phyloP scores from a whole-genome alignment of 441 rosid species.

The Rhodomyrtus psidioides region DNA sequence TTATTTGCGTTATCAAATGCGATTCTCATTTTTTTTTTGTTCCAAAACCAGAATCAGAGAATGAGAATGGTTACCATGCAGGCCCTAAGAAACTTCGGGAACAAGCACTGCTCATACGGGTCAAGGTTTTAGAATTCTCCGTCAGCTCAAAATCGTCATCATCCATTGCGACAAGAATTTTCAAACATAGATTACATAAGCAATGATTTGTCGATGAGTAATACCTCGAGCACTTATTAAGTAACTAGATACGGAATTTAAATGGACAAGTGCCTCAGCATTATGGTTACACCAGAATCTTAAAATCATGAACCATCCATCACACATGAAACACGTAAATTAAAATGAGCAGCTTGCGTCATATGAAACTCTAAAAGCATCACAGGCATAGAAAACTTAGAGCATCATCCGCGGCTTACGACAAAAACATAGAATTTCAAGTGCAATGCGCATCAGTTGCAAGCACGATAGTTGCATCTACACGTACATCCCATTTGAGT shows the following conservation, averaged over 20 bases:
- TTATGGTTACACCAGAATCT: background rate
- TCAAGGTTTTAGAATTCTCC: background rate
- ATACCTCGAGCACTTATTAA: background rate
- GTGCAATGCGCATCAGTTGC: background rate
- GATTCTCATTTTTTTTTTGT: too few species aligned
- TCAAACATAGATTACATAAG: background rate
- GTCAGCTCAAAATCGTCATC: background rate
- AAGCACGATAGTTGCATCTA: background rate
- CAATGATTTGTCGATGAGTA: background rate
- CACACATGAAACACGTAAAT: too few species aligned
- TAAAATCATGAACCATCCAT: background rate
- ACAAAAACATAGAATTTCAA: background rate
- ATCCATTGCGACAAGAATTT: background rate
- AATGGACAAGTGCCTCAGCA: background rate
- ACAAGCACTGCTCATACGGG: background rate
- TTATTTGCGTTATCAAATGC: too few species aligned
- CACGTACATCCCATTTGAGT: background rate
- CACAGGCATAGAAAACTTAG: too few species aligned
- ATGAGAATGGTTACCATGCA: too few species aligned
- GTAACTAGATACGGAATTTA: background rate
- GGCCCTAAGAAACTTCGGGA: background rate
- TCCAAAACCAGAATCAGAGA: too few species aligned
- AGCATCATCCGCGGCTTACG: too few species aligned
- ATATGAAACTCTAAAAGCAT: too few species aligned
- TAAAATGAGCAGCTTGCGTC: background rate